Conservation (phyloP, 2,329 filamentous ascomycete species). For the Curvularia lunata region DNA sequence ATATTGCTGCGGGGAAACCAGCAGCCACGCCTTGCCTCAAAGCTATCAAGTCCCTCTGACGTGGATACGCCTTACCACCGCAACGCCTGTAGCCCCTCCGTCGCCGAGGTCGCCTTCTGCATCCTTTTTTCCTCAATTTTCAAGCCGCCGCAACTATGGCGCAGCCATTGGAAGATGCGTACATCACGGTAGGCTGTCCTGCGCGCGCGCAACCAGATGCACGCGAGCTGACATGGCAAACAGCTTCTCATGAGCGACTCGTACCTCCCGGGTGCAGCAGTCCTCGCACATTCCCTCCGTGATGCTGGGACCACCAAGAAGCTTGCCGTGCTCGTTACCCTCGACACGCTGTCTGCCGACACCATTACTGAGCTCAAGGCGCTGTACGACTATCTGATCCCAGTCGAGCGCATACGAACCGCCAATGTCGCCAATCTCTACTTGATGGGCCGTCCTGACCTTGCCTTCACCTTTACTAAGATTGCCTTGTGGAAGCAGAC, state of each 20-base stretch:
- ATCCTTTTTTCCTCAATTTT: conserved; percentile 3
- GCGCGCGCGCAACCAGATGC: conserved; percentile 13
- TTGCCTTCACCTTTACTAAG: conserved; percentile 95
- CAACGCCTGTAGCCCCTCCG: not conserved
- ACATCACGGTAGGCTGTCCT: conserved; percentile 64
- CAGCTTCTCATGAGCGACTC: conserved; percentile 91
- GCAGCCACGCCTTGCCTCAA: conserved; percentile 22
- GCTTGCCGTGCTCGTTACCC: conserved; percentile 81
- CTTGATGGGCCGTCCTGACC: conserved; percentile 88
- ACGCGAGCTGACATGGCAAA: conserved; percentile 35
- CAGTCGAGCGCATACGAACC: conserved; percentile 81
- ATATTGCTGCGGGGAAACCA: conserved; percentile 38
- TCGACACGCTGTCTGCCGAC: conserved; percentile 75
- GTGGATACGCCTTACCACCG: not conserved
- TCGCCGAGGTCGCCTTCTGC: conserved; percentile 4
- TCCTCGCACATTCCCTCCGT: conserved; percentile 91
- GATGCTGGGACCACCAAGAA: conserved; percentile 88
- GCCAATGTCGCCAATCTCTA: conserved; percentile 79
- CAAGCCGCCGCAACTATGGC: conserved; percentile 36
- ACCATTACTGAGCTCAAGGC: conserved; percentile 81
- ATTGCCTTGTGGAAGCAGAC: conserved; percentile 91
- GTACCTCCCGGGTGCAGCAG: conserved; percentile 91
- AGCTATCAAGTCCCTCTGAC: conserved; percentile 10
- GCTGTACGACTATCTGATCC: conserved; percentile 87
- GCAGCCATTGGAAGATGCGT: conserved; percentile 62